phyloP scores from a whole-genome alignment of 2,329 filamentous ascomycete species.

The Colletotrichum chrysophilum region DNA sequence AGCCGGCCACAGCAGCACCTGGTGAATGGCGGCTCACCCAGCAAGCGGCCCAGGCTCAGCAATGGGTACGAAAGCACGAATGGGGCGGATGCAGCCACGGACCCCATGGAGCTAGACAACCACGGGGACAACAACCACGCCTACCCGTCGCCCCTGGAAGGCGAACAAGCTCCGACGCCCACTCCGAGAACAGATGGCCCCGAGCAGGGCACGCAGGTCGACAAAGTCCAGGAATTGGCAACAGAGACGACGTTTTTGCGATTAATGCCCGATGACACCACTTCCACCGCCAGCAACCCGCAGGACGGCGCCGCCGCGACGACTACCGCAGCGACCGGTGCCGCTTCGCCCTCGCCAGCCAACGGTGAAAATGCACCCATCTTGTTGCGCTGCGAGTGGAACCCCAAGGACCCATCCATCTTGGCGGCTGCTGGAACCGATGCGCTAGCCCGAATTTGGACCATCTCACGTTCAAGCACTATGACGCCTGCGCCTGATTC shows the following conservation, averaged over 20 bases:
- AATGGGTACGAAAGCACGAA: slow-evolving; percentile 62
- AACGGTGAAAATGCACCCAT: slow-evolving; percentile 60
- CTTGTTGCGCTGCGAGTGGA: slow-evolving; percentile 73
- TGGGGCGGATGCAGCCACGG: slow-evolving; percentile 49
- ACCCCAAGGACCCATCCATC: slow-evolving; percentile 67
- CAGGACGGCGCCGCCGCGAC: slow-evolving; percentile 36
- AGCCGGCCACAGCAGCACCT: slow-evolving; percentile 47
- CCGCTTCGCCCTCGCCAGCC: slow-evolving; percentile 34
- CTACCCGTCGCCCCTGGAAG: slow-evolving; percentile 69
- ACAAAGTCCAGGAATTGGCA: slow-evolving; percentile 66
- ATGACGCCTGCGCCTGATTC: slow-evolving; percentile 16
- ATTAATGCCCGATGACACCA: slow-evolving; percentile 48
- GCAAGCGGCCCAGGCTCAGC: slow-evolving; percentile 64
- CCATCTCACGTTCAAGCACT: slow-evolving; percentile 59
- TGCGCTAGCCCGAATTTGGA: slow-evolving; percentile 74
- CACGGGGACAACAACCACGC: slow-evolving; percentile 60
- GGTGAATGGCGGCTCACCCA: slow-evolving; percentile 57
- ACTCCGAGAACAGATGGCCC: slow-evolving; percentile 64
- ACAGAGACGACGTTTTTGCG: slow-evolving; percentile 66
- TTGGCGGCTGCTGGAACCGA: slow-evolving; percentile 73
- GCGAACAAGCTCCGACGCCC: slow-evolving; percentile 59
- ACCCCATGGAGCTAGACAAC: slow-evolving; percentile 66
- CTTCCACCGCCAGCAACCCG: slow-evolving; percentile 11
- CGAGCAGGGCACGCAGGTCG: slow-evolving; percentile 68
- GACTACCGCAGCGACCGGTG: slow-evolving; percentile 35